Base-by-base conservation (phyloP, 768 basidiomycete genomes). In the Sistotremastrum suecicum region DNA sequence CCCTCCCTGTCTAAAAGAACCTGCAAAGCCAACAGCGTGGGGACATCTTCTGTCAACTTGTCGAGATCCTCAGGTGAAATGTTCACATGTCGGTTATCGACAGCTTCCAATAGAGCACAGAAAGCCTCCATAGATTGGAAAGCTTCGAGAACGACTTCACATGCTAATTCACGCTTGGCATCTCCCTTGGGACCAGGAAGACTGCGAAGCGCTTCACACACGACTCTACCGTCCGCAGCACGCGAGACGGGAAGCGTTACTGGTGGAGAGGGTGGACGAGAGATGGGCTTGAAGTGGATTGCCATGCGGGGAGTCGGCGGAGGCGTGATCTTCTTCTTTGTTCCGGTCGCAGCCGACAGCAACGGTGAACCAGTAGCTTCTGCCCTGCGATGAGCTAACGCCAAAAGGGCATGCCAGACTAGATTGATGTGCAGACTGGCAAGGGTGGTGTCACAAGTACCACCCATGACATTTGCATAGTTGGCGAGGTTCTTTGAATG, bases 71-170 rank as follows among this genome's bases (percentile, higher is more conserved):
- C 41, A 7, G 59, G 60, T 41, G 54, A 52, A 2, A 65, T 52
- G 41, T 58, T 57, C n/a, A 53, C 54, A 11, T 44, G 41, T 20
- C 57, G 48, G 12, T 58, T 44, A 36, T 65, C 58, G 10, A 71
- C 65, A 10, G 66, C 67, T 48, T 80, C 78, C 9, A 86, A 64
- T 30, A 86, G 66, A 7, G 68, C 63, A 10, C 66, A 64, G 11
- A 88, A 60, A 20, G 75, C 70, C 52, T 68, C 63, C 30, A 88
- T 63, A 10, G 76, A 80, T 45, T 71, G 73, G 52, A 81, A 77
- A 2, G 82, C 86, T 54, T 87, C 85, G 45, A 82, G 78, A 7
- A 88, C 83, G 4, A 83, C 86, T 57, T 89, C 85, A 37, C 71
- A 68, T n/a, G 86, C 85, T 6, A 83, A 59, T 29, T 40, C 51